Percentiles rank a stretch among this genome's conserved stretches.
Conservation (phyloP, 345 rosid genomes). For the Brassica napus region DNA sequence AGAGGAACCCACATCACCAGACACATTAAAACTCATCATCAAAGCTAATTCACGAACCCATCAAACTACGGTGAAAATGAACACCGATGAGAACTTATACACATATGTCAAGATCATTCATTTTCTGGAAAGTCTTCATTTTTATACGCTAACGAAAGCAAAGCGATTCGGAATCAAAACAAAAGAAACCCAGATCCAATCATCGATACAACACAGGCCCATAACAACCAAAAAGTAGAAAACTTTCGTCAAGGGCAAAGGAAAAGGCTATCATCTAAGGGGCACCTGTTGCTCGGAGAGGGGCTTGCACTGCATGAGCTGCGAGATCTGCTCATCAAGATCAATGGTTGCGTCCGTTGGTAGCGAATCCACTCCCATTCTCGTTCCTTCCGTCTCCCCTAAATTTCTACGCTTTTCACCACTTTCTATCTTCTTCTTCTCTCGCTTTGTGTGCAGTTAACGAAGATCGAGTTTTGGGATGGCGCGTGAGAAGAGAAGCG, state of each 20-base stretch:
- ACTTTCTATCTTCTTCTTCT: conserved; percentile 8
- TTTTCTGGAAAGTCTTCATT: not conserved
- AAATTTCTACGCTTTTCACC: conserved; percentile 27
- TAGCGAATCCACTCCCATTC: not conserved
- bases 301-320: not conserved
- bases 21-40: conserved; percentile 8
- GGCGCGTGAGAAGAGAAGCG: conserved; percentile 45
- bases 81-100: not conserved
- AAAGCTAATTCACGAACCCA: not conserved
- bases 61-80: no score
- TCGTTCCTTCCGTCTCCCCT: conserved; percentile 39
- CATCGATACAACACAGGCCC: not conserved
- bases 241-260: not conserved
- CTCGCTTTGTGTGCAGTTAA: conserved; percentile 33
- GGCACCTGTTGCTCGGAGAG: not conserved
- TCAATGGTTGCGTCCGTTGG: not conserved
- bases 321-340: not conserved
- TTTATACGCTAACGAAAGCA: not conserved
- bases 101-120: not conserved
- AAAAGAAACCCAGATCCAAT: not conserved
- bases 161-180: not conserved
- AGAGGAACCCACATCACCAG: conserved; percentile 31
- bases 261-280: not conserved
- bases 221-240: not conserved
- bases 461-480: conserved; percentile 22